Evolutionary conservation across 2,329 filamentous ascomycete species (phyloP).

Genomic region (Pseudogymnoascus destructans): DNA sequence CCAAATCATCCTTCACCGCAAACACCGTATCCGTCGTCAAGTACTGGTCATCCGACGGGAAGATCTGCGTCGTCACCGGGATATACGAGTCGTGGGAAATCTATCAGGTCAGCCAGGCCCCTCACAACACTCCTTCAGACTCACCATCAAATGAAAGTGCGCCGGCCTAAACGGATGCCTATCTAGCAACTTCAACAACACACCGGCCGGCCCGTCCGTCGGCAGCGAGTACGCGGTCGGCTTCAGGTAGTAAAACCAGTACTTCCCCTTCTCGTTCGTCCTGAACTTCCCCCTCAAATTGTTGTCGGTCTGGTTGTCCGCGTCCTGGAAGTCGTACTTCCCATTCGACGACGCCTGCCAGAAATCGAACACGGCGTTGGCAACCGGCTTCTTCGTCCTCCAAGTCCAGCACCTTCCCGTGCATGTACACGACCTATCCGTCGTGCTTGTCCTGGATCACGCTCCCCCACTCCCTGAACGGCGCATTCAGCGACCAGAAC

Average conservation of each 20-base stretch:
- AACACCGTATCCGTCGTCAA: constrained; percentile 36
- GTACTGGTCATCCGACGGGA: constrained; percentile 54
- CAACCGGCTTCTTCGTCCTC: constrained; percentile 52
- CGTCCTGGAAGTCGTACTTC: constrained; percentile 66
- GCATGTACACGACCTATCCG: constrained; percentile 52
- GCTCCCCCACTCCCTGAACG: constrained; percentile 52
- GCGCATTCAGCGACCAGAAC: constrained; percentile 65
- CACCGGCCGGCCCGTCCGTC: constrained; percentile 44
- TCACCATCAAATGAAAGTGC: constrained; percentile 40
- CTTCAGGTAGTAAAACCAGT: constrained; percentile 62
- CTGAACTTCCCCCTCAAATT: constrained; percentile 68
- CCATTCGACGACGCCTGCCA: constrained; percentile 68
- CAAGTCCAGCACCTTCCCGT: constrained; percentile 53
- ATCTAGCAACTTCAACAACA: constrained; percentile 38
- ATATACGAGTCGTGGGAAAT: constrained; percentile 51
- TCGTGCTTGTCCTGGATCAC: constrained; percentile 52
- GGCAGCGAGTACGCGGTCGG: constrained; percentile 62
- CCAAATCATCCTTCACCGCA: constrained; percentile 38
- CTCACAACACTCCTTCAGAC: too few species aligned
- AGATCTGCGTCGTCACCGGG: constrained; percentile 59
- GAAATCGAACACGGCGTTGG: constrained; percentile 58
- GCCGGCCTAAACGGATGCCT: constrained; percentile 42
- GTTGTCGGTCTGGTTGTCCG: constrained; percentile 55
- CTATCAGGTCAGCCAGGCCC: constrained; percentile 27
- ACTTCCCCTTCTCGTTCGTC: constrained; percentile 55